Evolutionary conservation across 371 early-diverging fungal genomes (phyloP).

Genomic region (Coemansia sp.): DNA sequence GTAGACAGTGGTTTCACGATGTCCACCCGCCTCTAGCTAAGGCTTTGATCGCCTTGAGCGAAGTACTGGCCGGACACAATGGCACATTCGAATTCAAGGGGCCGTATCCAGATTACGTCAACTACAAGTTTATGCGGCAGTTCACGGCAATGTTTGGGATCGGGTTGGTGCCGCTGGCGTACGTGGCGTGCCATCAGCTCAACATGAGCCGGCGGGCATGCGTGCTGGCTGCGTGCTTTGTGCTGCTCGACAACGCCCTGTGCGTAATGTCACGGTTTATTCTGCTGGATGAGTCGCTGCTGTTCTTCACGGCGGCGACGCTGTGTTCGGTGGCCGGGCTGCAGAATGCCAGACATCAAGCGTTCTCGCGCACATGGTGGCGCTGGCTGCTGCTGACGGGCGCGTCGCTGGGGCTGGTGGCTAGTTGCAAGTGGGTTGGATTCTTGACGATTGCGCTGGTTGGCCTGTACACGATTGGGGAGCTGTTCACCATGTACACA

Average conservation of each 20-base stretch:
- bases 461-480: conserved; percentile 92
- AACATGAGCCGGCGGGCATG: conserved; percentile 64
- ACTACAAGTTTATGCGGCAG: conserved; percentile 89
- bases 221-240: conserved; percentile 72
- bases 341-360: conserved; percentile 60
- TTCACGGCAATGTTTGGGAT: conserved; percentile 90
- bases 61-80: conserved; percentile 81
- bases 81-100: conserved; percentile 83
- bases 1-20: conserved; percentile 95
- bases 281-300: conserved; percentile 94
- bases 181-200: conserved; percentile 81
- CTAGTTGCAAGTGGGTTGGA: conserved; percentile 99
- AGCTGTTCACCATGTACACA: conserved; percentile 87
- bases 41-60: conserved; percentile 91
- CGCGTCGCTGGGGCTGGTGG: conserved; percentile 84
- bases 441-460: conserved; percentile 92
- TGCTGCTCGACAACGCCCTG: conserved; percentile 81
- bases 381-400: conserved; percentile 88
- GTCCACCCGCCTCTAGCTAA: conserved; percentile 99
- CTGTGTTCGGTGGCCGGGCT: conserved; percentile 70
- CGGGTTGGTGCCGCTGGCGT: conserved; percentile 88
- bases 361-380: conserved; percentile 86
- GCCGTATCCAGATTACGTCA: conserved; percentile 79
- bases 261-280: conserved; percentile 92
- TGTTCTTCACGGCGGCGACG: conserved; percentile 85